Evolutionary conservation across 2,329 filamentous ascomycete genomes (phyloP).

Genomic region (Aspergillus awamori): DNA sequence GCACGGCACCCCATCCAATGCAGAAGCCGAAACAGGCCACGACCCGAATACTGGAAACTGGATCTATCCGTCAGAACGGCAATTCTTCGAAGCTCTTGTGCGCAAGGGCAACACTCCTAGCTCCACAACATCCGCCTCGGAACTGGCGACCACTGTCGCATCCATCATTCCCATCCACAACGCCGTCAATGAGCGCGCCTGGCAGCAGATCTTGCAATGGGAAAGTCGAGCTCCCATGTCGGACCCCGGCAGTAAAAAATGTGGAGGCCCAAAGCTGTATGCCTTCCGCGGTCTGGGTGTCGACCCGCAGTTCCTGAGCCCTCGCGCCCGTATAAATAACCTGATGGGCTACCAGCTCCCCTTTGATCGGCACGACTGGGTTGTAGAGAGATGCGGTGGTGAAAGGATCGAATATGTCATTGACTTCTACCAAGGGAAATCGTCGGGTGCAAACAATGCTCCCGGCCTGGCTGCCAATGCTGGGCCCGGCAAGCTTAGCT

Average conservation of each 20-base stretch:
- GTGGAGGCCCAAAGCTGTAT: conserved; percentile 77
- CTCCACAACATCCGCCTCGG: conserved; percentile 45
- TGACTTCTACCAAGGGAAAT: conserved; percentile 87
- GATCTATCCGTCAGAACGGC: conserved; percentile 95
- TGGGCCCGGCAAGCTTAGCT: conserved; percentile 55
- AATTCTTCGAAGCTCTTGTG: conserved; percentile 97
- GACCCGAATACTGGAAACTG: conserved; percentile 78
- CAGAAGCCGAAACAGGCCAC: conserved; percentile 74
- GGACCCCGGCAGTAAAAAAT: conserved; percentile 63
- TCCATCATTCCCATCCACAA: conserved; percentile 97
- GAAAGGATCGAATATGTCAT: conserved; percentile 87
- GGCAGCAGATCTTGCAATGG: conserved; percentile 89
- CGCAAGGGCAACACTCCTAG: conserved; percentile 79
- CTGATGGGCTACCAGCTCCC: conserved; percentile 85
- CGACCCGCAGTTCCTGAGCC: conserved; percentile 66
- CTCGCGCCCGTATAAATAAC: conserved; percentile 79
- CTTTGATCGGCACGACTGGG: conserved; percentile 97
- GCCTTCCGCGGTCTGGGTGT: conserved; percentile 71
- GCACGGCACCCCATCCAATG: conserved; percentile 63
- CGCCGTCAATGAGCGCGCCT: conserved; percentile 95
- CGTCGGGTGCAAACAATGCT: conserved; percentile 36
- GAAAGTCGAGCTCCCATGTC: conserved; percentile 66
- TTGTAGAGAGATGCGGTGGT: conserved; percentile 83
- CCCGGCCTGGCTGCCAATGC: conserved; percentile 35
- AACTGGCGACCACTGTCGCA: conserved; percentile 72